Conservation (phyloP, 1,284 basidiomycete species). For the Retiboletus flavoniger region DNA sequence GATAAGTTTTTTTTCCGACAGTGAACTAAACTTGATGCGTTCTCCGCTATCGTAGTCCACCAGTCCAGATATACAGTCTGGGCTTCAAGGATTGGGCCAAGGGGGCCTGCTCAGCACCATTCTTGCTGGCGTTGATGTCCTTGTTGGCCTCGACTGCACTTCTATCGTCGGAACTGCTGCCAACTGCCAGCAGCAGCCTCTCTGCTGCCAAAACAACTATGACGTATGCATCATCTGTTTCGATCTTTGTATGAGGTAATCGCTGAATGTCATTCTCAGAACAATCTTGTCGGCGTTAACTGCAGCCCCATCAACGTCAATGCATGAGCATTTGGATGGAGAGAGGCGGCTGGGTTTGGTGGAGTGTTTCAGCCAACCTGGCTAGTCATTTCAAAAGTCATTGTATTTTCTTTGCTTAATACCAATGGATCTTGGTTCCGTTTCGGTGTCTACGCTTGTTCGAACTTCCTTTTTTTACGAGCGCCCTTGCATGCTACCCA, state of each 20-base stretch:
- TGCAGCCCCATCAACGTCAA: conserved; percentile 15
- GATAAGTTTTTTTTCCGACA: accelerated
- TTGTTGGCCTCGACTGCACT: conserved; percentile 4
- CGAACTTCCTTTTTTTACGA: too few species aligned
- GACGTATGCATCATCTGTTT: conserved; percentile 1
- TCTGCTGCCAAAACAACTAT: conserved; percentile 12
- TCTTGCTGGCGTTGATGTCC: not conserved
- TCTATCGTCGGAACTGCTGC: not conserved
- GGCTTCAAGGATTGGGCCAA: not conserved
- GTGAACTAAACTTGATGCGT: not conserved
- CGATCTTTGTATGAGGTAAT: not conserved
- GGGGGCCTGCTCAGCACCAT: not conserved
- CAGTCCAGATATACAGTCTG: not conserved
- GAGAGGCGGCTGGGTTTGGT: not conserved
- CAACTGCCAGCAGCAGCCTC: conserved; percentile 7
- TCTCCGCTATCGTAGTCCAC: not conserved
- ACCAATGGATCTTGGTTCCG: not conserved
- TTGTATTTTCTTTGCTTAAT: not conserved
- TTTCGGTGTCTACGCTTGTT: too few species aligned
- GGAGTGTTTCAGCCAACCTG: not conserved
- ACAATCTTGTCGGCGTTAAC: conserved; percentile 8
- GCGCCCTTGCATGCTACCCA: too few species aligned
- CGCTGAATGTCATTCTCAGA: not conserved
- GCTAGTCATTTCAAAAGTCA: not conserved
- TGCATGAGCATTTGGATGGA: not conserved